Conservation (phyloP, 768 basidiomycete genomes). For the Boletus subparvulus region DNA sequence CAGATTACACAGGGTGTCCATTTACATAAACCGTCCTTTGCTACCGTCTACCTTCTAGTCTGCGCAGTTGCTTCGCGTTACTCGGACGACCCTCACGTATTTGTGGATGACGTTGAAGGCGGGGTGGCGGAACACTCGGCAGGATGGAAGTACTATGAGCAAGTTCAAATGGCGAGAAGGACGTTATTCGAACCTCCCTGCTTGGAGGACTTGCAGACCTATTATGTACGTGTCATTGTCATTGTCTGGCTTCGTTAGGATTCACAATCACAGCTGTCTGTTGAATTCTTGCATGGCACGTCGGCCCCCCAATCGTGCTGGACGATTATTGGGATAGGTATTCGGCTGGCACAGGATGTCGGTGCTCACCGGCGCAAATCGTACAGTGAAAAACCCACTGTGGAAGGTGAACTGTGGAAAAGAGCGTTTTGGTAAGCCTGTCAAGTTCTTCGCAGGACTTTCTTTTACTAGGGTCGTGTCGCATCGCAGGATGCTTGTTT, state of each 20-base stretch:
- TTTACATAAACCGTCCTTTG: constrained; percentile 51
- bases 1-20: constrained; percentile 50
- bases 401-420: constrained; percentile 63
- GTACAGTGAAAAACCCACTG: constrained; percentile 30
- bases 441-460: neutral
- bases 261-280: constrained; percentile 43
- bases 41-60: constrained; percentile 59
- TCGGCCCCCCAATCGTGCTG: constrained; percentile 65
- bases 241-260: constrained; percentile 8
- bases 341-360: constrained; percentile 60
- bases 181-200: constrained; percentile 55
- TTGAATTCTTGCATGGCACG: constrained; percentile 53
- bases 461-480: neutral
- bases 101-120: constrained; percentile 35
- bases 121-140: constrained; percentile 41
- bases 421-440: constrained; percentile 45
- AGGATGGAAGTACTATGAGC: constrained; percentile 51
- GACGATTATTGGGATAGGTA: constrained; percentile 61
- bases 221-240: constrained; percentile 43
- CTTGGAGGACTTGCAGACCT: constrained; percentile 71
- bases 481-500: constrained; percentile 29
- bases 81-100: constrained; percentile 56
- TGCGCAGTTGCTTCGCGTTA: constrained; percentile 65
- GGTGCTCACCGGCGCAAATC: constrained; percentile 49
- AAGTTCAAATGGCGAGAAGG: constrained; percentile 59